Conservation (phyloP, 2,329 filamentous ascomycete species). For the Botrytis paeoniae region DNA sequence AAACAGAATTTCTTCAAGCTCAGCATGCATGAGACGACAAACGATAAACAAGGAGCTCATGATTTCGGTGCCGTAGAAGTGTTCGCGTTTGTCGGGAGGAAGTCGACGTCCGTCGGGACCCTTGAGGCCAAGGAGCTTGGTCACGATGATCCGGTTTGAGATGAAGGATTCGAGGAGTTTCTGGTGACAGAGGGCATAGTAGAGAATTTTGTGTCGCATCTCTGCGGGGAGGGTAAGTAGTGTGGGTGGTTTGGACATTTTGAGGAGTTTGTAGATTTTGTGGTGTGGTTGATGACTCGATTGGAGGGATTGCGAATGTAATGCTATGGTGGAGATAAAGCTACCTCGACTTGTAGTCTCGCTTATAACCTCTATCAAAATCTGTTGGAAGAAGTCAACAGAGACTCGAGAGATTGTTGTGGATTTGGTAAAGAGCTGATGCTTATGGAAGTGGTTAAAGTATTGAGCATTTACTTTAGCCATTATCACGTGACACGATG, state of each 20-base stretch:
- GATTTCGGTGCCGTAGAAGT: background rate
- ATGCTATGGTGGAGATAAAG: background rate
- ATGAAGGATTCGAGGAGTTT: too few species aligned
- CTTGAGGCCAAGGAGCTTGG: background rate
- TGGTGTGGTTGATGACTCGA: background rate
- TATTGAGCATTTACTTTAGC: background rate
- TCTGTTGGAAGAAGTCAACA: background rate
- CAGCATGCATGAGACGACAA: background rate
- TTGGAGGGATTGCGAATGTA: background rate
- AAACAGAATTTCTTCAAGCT: background rate
- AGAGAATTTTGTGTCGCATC: conserved; percentile 28
- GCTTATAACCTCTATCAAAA: background rate
- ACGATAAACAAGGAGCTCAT: background rate
- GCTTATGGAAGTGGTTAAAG: background rate
- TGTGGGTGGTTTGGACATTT: background rate
- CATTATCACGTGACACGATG: rapidly evolving
- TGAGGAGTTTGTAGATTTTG: background rate
- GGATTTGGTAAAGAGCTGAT: background rate
- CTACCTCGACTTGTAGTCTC: background rate
- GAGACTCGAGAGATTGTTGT: background rate
- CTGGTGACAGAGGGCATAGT: conserved; percentile 20
- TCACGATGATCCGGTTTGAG: background rate
- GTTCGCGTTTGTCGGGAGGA: background rate
- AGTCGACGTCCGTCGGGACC: background rate
- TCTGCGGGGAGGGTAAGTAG: conserved; percentile 22